A percentile compares a stretch with the other conserved stretches of the same genome.
Conservation (phyloP, 805 yeast genomes). For the Metschnikowia shivogae region DNA sequence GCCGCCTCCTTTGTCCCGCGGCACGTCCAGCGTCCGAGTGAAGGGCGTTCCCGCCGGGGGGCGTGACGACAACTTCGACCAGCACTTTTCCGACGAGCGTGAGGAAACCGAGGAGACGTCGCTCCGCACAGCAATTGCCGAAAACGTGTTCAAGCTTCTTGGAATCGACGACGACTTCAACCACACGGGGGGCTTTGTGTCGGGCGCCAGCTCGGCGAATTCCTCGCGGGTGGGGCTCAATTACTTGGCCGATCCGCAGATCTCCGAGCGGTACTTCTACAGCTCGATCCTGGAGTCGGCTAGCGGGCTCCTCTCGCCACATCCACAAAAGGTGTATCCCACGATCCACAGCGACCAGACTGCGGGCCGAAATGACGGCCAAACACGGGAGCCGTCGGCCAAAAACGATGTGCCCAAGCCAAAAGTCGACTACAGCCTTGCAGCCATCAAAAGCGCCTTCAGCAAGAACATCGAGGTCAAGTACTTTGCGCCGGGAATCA, state of each 20-base stretch:
- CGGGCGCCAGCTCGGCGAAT: conserved; percentile 16
- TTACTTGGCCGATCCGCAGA: conserved; percentile 17
- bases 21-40: neutral
- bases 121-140: conserved; percentile 60
- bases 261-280: conserved; percentile 14
- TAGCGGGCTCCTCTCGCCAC: neutral
- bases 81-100: conserved; percentile 47
- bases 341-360: conserved; percentile 23
- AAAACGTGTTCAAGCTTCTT: conserved; percentile 61
- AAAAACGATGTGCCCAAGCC: neutral
- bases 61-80: neutral
- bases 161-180: conserved; percentile 49
- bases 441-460: conserved; percentile 52
- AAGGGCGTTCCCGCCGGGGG: neutral
- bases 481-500: conserved; percentile 48
- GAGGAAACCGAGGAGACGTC: conserved; percentile 72
- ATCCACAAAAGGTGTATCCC: conserved; percentile 25
- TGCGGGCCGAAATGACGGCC: neutral
- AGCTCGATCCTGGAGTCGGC: conserved; percentile 19
- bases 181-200: neutral
- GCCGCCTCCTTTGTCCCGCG: neutral
- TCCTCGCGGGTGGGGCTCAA: conserved; percentile 31
- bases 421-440: conserved; percentile 34
- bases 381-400: conserved; percentile 1
- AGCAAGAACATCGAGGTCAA: conserved; percentile 57